Percentiles rank a stretch among this genome's conserved stretches.
Evolutionary conservation across 2,329 filamentous ascomycete species (phyloP).

Genomic region (Catunica adiposa): DNA sequence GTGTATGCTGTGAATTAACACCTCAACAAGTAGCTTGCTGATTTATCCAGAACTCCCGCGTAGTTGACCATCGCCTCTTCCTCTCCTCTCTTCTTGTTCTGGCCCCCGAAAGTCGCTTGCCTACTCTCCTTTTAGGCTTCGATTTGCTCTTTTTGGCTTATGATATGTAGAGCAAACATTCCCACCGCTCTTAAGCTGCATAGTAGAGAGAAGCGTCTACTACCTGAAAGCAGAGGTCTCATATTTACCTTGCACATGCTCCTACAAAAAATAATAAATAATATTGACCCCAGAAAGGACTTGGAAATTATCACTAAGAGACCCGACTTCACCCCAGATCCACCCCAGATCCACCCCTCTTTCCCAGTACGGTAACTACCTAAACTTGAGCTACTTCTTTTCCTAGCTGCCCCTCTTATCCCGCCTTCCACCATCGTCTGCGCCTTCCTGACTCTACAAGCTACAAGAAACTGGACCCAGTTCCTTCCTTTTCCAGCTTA

Average conservation of each 20-base stretch:
- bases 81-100: neutral
- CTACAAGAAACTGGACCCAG: neutral
- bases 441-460: neutral
- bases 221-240: neutral
- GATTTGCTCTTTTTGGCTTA: conserved; percentile 4
- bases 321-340: too few species aligned
- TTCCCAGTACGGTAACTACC: neutral
- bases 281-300: neutral
- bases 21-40: too few species aligned
- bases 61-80: neutral
- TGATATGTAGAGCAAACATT: neutral
- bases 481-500: neutral
- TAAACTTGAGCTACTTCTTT: neutral
- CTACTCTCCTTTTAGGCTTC: conserved; percentile 5
- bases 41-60: neutral
- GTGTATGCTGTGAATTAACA: too few species aligned
- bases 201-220: too few species aligned
- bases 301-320: neutral
- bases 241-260: neutral
- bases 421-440: neutral
- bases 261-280: neutral
- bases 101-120: neutral
- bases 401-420: too few species aligned
- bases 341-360: neutral
- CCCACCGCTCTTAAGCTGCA: too few species aligned